Evolutionary conservation across 805 yeast species (phyloP), one percentile per base, ranked within the genome.

Genomic region (Lipomyces orientalis): DNA sequence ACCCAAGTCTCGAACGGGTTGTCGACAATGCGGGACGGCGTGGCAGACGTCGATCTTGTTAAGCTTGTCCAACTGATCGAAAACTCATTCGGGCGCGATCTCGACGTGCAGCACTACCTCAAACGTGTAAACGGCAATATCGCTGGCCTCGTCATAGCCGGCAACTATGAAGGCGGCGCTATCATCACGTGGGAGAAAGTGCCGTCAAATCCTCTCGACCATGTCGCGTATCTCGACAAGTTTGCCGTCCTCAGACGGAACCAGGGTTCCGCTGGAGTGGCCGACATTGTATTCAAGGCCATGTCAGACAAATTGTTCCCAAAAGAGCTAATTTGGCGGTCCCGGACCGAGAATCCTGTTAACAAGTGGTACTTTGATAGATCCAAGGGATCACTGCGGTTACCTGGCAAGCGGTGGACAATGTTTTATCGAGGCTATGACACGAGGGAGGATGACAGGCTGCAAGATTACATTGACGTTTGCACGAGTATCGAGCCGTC

Each of bases 331-430:
- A 80, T 95, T 1, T 95, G 99, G 99, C 85, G 99, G 74, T 94
- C 98, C 0, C 81, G 97, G 58, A 85, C 84, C 66, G 85, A 80
- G 64, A 95, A 95, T 77, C 97, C 97, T 0, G 97, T 95, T 7
- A 95, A 95, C 80, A 93, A 93, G 75, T 95, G 99, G 99, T 94
- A 94, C 76, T 95, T 94, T 78, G 98, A 95, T 75, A 82, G 99
- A 70, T 89, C 97, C 74, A 66, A 66, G 58, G 69, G 69, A 1
- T 62, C 61, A 25, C 10, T 59, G 63, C 25, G 61, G 31, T 49
- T 66, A 54, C 69, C 58, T 8, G 63, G 54, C 33, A 62, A 59
- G 12, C 34, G 54, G 22, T 66, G 69, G 69, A 66, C 69, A 12
- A 62, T 66, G 66, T 66, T 66, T 25, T 66, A 63, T 65, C 62